Percentiles rank a stretch among this genome's conserved stretches.
Conservation (phyloP, 225 moss, liverwort and hornwort species). For the Rhytidiadelphus loreus region DNA sequence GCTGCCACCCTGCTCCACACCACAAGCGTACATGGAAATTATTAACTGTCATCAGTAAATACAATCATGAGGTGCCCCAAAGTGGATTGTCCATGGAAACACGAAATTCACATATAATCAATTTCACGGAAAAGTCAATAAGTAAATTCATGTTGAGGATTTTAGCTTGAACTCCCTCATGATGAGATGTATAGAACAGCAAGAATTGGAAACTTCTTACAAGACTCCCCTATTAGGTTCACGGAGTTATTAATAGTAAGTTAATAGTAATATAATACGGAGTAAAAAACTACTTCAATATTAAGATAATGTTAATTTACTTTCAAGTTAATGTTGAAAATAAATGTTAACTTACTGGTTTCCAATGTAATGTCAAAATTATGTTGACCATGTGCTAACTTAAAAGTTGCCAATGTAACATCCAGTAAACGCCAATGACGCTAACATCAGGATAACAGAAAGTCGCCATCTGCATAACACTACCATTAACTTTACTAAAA, state of each 20-base stretch:
- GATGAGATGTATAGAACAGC: not conserved
- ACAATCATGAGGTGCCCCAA: not conserved
- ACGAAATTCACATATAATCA: not conserved
- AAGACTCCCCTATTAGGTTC: not conserved
- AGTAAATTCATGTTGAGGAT: not conserved
- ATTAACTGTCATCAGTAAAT: not conserved
- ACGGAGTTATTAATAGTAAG: not conserved
- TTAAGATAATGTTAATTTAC: not conserved
- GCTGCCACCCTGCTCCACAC: conserved; percentile 75
- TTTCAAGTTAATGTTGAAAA: not conserved
- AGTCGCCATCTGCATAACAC: not conserved
- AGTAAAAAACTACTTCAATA: not conserved
- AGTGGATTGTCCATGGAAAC: not conserved
- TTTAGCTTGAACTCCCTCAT: not conserved
- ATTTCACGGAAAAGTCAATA: not conserved
- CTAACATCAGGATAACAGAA: not conserved
- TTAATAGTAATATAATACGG: not conserved
- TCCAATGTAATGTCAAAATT: not conserved
- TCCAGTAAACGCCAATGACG: not conserved
- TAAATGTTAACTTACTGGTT: not conserved
- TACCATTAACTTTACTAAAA: not conserved
- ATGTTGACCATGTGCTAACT: not conserved
- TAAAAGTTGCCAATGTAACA: not conserved
- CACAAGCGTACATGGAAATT: not conserved
- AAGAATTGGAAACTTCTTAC: not conserved